phyloP scores from a whole-genome alignment of 208 protist genomes.

The Zelonia costaricensis region DNA sequence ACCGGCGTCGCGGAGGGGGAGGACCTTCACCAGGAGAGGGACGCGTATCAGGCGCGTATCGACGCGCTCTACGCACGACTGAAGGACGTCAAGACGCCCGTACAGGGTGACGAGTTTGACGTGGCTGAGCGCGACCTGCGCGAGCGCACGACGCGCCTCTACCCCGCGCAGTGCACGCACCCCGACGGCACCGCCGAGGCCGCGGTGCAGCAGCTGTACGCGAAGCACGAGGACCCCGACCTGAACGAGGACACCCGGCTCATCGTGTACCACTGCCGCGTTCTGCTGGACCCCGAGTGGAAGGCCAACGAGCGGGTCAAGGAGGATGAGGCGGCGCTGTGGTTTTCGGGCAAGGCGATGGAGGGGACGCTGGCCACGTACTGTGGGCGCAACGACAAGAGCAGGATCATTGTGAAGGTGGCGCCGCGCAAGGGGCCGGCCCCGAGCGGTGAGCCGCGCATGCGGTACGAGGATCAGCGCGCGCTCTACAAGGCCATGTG shows the following conservation, averaged over 20 bases:
- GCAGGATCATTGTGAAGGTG: conserved; percentile 73
- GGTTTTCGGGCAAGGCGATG: conserved; percentile 82
- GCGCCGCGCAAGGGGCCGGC: conserved; percentile 50
- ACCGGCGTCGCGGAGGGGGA: not conserved
- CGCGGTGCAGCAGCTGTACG: conserved; percentile 50
- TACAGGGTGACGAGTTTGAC: conserved; percentile 45
- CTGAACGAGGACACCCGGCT: conserved; percentile 73
- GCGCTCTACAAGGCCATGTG: conserved; percentile 55
- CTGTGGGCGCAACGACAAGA: conserved; percentile 70
- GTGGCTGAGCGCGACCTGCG: conserved; percentile 35
- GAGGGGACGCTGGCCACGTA: conserved; percentile 45
- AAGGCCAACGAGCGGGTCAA: conserved; percentile 44
- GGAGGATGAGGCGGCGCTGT: conserved; percentile 54
- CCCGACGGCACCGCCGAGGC: conserved; percentile 16
- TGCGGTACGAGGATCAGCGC: conserved; percentile 84
- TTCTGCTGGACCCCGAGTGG: conserved; percentile 72
- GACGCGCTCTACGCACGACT: conserved; percentile 33
- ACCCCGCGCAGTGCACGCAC: conserved; percentile 50
- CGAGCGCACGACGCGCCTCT: conserved; percentile 40
- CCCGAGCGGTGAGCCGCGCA: conserved; percentile 70
- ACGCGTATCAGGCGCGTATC: conserved; percentile 28
- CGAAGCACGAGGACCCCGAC: conserved; percentile 66
- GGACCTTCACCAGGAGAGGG: not conserved
- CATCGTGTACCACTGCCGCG: conserved; percentile 81
- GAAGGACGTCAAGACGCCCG: conserved; percentile 42